These are phyloP conservation scores for Candida schatavii DNA, from an alignment of 805 yeast species.

Conservation along the genomic window DNA sequence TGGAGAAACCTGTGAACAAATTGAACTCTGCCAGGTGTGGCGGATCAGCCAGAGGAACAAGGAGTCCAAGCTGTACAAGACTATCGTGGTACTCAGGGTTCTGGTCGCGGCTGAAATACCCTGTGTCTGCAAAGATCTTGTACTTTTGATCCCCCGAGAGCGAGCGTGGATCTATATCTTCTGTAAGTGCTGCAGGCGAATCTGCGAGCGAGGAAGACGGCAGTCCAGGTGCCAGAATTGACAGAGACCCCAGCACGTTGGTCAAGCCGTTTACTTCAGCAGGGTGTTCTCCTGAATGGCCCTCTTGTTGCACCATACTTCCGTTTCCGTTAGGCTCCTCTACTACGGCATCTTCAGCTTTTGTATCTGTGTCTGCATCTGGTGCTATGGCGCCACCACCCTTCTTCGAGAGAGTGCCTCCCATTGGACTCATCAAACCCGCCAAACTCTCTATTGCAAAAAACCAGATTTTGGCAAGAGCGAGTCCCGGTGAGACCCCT, in stretches of 20 bases:
- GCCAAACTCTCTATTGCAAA: slow-evolving; percentile 54
- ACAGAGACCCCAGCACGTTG: background rate
- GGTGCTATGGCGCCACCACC: background rate
- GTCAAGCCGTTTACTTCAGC: background rate
- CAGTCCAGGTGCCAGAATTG: slow-evolving; percentile 20
- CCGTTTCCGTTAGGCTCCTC: slow-evolving; percentile 29
- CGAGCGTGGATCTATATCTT: background rate
- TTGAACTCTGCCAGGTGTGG: slow-evolving; percentile 21
- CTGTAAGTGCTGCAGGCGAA: slow-evolving; percentile 17
- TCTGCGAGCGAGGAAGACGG: background rate
- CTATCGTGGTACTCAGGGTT: slow-evolving; percentile 33
- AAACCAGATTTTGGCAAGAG: slow-evolving; percentile 59
- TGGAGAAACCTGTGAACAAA: slow-evolving; percentile 31
- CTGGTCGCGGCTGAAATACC: slow-evolving; percentile 20
- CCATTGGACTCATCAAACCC: slow-evolving; percentile 47
- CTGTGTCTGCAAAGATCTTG: slow-evolving; percentile 29
- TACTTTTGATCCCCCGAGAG: slow-evolving; percentile 28
- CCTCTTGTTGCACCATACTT: slow-evolving; percentile 9
- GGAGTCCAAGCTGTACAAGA: slow-evolving; percentile 24
- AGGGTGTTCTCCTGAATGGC: slow-evolving; percentile 17
- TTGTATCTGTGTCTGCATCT: slow-evolving; percentile 16
- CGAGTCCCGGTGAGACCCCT: slow-evolving; percentile 39
- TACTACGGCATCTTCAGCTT: slow-evolving; percentile 20
- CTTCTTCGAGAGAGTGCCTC: slow-evolving; percentile 50
- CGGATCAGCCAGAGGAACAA: slow-evolving; percentile 13